A percentile compares a stretch with the other conserved stretches of the same genome.
These are phyloP conservation scores for Ascochyta fabae DNA, from an alignment of 2,329 filamentous ascomycete genomes.

Conservation along the genomic window DNA sequence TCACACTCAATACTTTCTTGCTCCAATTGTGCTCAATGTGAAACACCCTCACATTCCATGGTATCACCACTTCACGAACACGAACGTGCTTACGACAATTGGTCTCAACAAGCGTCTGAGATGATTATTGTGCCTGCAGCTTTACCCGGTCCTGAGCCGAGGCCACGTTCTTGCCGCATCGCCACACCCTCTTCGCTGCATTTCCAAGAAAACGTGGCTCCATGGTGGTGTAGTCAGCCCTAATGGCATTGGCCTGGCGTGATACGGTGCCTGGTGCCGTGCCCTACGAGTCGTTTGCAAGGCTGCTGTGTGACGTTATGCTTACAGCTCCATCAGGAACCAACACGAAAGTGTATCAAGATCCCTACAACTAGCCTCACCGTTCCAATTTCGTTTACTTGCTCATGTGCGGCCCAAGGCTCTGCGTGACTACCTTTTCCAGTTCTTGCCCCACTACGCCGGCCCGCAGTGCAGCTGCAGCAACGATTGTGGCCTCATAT, in stretches of 20 bases:
- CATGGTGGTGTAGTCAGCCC: conserved; percentile 15
- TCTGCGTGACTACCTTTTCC: conserved; percentile 16
- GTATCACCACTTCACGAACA: conserved; percentile 2
- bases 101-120: conserved; percentile 6
- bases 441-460: conserved; percentile 14
- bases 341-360: conserved; percentile 16
- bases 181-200: conserved; percentile 9
- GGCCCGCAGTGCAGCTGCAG: conserved; percentile 15
- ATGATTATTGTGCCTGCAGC: conserved; percentile 10
- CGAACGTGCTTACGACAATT: background rate
- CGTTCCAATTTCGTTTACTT: conserved; percentile 9
- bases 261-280: conserved; percentile 8
- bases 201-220: conserved; percentile 9
- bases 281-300: conserved; percentile 12
- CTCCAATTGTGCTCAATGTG: conserved; percentile 4
- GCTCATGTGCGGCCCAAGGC: background rate
- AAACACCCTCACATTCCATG: conserved; percentile 4
- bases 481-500: conserved; percentile 15
- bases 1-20: conserved; percentile 2
- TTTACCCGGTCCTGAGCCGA: conserved; percentile 15
- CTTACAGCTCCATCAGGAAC: conserved; percentile 12
- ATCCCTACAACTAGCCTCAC: conserved; percentile 14
- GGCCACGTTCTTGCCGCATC: conserved; percentile 14
- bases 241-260: conserved; percentile 16
- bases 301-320: conserved; percentile 17